Base-by-base conservation (phyloP, 192 early-diverging fungal genomes). In the Spizellomyces punctatus region DNA sequence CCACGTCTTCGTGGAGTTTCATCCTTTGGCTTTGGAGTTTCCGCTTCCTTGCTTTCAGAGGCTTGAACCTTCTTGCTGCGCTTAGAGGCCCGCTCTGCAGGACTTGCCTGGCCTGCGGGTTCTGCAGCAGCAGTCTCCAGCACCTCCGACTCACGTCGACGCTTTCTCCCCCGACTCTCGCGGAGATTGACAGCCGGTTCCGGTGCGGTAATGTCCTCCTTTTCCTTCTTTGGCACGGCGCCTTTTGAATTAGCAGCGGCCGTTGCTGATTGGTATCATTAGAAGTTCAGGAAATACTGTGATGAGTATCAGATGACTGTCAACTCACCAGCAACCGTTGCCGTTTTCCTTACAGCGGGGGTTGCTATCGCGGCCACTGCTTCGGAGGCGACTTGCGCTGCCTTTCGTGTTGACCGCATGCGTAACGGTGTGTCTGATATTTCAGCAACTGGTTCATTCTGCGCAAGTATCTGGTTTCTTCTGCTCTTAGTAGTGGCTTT, bases 381-480 rank as follows among this genome's bases (percentile, higher is more conserved):
- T 16, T 71, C 44, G n/a, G 43, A 41, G 27, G 69, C 69, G n/a
- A 63, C 60, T 50, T 71, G 56, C 7, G 69, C 69, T 45, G 69
- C 69, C 19, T 71, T 64, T 27, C 69, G 69, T 17, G 45, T 44
- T 10, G 47, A 19, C n/a, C 17, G 10, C 8, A 19, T 50, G 36
- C 22, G 36, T 47, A 19, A 19, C 10, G 27, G 63, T 17, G 63
- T 22, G 4, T 64, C 6, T 46, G 63, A n/a, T 9, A n/a, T 36
- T 10, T 21, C 63, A 9, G 27, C 36, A 36, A 12, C 27, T 8
- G 63, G 42, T 44, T 10, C 10, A 12, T 36, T 46, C 7, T 46
- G 2, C 41, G 8, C 36, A 12, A 7, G 17, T 9, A 12, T 64
- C 41, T 45, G 36, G 27, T 45, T 44, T 19, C 41, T 41, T 41